These are phyloP conservation scores for Diaporthe australafricana DNA, from an alignment of 2,329 filamentous ascomycete species.

Conservation along the genomic window DNA sequence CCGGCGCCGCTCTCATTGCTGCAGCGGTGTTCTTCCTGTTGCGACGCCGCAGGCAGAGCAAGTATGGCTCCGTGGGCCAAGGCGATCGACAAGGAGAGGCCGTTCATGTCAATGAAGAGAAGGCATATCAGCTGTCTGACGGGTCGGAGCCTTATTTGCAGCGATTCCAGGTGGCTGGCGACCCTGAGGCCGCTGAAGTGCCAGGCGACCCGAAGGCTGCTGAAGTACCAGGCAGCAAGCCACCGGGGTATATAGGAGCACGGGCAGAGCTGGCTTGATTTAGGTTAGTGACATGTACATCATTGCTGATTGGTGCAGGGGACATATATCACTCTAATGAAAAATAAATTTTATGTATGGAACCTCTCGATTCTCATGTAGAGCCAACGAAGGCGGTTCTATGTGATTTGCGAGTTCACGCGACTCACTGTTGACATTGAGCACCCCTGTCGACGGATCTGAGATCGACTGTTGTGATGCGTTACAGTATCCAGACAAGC, in stretches of 20 bases:
- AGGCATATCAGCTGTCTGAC: not conserved
- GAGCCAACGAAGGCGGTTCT: no score
- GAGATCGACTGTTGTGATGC: no score
- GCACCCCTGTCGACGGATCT: no score
- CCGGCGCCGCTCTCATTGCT: constrained; percentile 35
- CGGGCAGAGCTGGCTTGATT: not conserved
- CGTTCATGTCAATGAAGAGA: not conserved
- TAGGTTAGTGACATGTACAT: not conserved
- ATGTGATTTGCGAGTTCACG: no score
- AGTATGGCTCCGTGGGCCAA: not conserved
- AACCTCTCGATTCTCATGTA: no score
- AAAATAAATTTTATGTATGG: no score
- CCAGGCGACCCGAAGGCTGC: no score
- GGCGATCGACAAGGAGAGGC: not conserved
- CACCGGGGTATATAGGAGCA: not conserved
- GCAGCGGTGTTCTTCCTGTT: constrained; percentile 43
- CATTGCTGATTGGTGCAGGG: not conserved
- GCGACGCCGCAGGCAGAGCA: constrained; percentile 13
- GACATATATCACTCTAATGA: no score
- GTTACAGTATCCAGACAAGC: no score
- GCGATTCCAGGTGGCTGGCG: not conserved
- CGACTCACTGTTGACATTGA: no score
- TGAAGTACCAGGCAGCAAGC: not conserved
- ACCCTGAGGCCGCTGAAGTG: not conserved
- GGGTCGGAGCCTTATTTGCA: not conserved